Evolutionary conservation across 495 filamentous ascomycete genomes (phyloP).

Genomic region (Xylona heveae): DNA sequence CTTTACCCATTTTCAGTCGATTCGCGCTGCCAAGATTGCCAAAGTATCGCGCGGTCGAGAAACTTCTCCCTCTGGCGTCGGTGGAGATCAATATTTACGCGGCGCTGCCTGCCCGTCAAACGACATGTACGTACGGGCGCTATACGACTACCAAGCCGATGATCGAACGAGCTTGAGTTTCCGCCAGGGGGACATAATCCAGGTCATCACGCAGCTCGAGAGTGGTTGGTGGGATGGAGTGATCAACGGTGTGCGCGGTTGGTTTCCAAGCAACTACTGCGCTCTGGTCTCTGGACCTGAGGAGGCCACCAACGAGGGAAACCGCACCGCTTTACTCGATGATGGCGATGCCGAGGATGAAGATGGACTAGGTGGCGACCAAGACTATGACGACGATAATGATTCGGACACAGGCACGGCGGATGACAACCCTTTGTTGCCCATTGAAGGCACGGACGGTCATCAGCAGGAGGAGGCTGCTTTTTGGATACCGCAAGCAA

Average conservation of each 20-base stretch:
- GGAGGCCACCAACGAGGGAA: slow-evolving; percentile 26
- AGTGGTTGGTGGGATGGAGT: slow-evolving; percentile 99
- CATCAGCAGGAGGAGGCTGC: slow-evolving; percentile 71
- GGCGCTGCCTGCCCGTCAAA: too few species aligned
- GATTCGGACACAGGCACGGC: slow-evolving; percentile 38
- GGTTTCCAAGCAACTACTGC: slow-evolving; percentile 99
- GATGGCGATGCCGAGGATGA: slow-evolving; percentile 37
- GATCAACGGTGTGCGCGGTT: slow-evolving; percentile 78
- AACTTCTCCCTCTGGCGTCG: too few species aligned
- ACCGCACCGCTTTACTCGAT: slow-evolving; percentile 16
- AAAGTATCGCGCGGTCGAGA: too few species aligned
- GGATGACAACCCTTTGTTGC: slow-evolving; percentile 33
- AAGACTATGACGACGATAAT: slow-evolving; percentile 43
- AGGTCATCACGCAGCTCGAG: slow-evolving; percentile 92
- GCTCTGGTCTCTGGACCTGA: slow-evolving; percentile 54
- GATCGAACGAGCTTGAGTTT: slow-evolving; percentile 94
- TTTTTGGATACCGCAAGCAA: slow-evolving; percentile 97
- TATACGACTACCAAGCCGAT: slow-evolving; percentile 95
- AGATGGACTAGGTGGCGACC: slow-evolving; percentile 43
- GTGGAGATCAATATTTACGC: too few species aligned
- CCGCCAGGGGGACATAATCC: slow-evolving; percentile 80
- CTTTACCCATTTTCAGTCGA: too few species aligned
- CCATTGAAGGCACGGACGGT: slow-evolving; percentile 44
- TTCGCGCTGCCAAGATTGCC: too few species aligned
- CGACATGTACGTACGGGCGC: slow-evolving; percentile 87